Evolutionary conservation across 2,329 filamentous ascomycete genomes (phyloP).

Genomic region (Pestalotiopsis sp.): DNA sequence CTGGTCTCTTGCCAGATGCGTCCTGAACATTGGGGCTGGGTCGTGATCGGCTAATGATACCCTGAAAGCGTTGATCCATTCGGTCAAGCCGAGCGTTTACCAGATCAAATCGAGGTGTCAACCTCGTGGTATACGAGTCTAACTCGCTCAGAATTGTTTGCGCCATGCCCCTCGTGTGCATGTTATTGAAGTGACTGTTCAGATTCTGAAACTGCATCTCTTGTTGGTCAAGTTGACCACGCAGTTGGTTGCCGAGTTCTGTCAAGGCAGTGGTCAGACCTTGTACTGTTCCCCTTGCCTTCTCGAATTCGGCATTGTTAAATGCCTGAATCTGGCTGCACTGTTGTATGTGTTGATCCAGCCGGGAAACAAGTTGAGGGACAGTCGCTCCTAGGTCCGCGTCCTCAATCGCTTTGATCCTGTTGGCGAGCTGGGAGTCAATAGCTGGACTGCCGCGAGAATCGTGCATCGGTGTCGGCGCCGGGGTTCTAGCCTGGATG

Average conservation of each 20-base stretch:
- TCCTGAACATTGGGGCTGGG: background rate
- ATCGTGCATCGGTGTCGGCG: conserved; percentile 1
- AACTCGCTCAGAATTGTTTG: background rate
- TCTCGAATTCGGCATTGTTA: background rate
- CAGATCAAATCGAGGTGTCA: background rate
- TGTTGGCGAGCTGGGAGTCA: background rate
- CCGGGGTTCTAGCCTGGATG: conserved; percentile 3
- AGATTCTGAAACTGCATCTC: background rate
- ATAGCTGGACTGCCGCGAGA: background rate
- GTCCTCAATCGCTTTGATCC: conserved; percentile 8
- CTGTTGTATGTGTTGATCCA: background rate
- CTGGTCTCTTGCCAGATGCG: background rate
- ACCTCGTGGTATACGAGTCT: background rate
- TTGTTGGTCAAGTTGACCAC: conserved; percentile 1
- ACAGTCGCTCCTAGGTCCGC: background rate
- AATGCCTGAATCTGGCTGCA: background rate
- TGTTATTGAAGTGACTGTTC: background rate
- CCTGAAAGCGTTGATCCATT: background rate
- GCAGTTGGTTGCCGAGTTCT: background rate
- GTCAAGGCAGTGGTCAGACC: background rate
- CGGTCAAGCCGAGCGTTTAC: background rate
- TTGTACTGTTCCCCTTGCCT: background rate
- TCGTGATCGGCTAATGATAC: background rate
- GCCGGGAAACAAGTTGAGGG: background rate
- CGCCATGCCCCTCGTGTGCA: background rate